Percentiles rank a stretch among this genome's conserved stretches.
These are phyloP conservation scores for Aspergillus incahuasiensis DNA, from an alignment of 495 filamentous ascomycete genomes.

Conservation along the genomic window DNA sequence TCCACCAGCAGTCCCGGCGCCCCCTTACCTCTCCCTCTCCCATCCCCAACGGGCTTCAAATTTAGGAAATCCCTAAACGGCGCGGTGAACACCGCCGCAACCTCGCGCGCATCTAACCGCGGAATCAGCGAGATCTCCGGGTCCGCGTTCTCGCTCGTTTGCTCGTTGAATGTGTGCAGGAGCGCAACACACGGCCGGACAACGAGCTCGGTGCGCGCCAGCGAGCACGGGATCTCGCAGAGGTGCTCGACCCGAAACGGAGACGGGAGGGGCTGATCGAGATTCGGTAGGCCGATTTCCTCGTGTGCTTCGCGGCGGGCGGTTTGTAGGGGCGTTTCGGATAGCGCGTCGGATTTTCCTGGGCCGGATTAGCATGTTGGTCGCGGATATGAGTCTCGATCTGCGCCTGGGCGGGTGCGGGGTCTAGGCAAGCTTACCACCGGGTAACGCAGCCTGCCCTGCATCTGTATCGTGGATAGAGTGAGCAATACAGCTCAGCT, in stretches of 20 bases:
- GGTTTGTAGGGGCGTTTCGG: slow-evolving; percentile 61
- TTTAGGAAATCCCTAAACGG: slow-evolving; percentile 70
- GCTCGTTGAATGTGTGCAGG: slow-evolving; percentile 55
- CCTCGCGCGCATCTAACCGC: slow-evolving; percentile 74
- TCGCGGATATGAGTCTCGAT: too few species aligned
- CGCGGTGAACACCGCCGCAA: slow-evolving; percentile 85
- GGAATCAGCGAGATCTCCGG: slow-evolving; percentile 73
- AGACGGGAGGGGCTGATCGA: slow-evolving; percentile 54
- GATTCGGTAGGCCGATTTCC: slow-evolving; percentile 80
- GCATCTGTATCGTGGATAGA: slow-evolving; percentile 37
- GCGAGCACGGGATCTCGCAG: slow-evolving; percentile 72
- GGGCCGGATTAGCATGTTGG: background rate
- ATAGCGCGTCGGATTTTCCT: slow-evolving; percentile 47
- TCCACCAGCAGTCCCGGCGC: slow-evolving; percentile 24
- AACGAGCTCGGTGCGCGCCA: slow-evolving; percentile 75
- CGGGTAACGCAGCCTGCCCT: slow-evolving; percentile 85
- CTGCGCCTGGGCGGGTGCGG: background rate
- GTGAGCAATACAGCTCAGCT: too few species aligned
- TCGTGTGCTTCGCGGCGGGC: slow-evolving; percentile 84
- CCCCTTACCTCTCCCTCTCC: too few species aligned
- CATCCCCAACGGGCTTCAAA: slow-evolving; percentile 18
- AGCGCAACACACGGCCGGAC: slow-evolving; percentile 85
- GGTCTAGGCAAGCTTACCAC: slow-evolving; percentile 50
- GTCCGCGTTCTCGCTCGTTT: slow-evolving; percentile 33
- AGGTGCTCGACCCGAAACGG: slow-evolving; percentile 81